Base-by-base conservation (phyloP, 2,329 filamentous ascomycete genomes). In the Hypoxylon sp. region DNA sequence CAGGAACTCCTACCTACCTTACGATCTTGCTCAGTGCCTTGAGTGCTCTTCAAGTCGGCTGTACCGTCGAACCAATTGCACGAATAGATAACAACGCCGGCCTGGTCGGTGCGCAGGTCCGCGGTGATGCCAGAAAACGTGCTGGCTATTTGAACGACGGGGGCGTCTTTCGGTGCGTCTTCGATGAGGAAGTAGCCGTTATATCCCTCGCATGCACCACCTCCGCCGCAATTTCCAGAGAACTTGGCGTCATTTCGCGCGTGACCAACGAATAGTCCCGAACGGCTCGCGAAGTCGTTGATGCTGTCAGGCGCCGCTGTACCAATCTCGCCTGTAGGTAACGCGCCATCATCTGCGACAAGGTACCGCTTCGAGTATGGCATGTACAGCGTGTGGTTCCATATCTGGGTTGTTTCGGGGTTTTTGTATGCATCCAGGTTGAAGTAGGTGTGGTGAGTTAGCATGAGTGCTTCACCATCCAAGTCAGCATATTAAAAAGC, bases 61-160 rank as follows among this genome's bases (percentile, higher is more conserved):
- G 68, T 69, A 17, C 76, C 76, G 51, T 77, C 75, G 66, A 77
- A 76, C 76, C 77, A 80, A 49, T 75, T 75, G 73, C 88, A 91
- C 35, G 81, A 81, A 71, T 90, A 91, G 53, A 91, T 76, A 65
- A 90, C 86, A 57, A 89, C 75, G 3, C 87, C 87, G 13, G 80
- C 76, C 72, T 90, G 88, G 65, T 90, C 86, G 2, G 86, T 87
- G 57, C 78, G 81, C 57, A 91, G 76, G 43, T 90, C 86, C 30
- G 90, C 73, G 65, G 80, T 81, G 69, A 91, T 89, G 7, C 88
- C 88, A 19, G 55, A 59, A 25, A 47, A 56, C 42, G 76, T 75
- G 58, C 82, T 84, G 2, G 81, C 82, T 29, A 90, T 70, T 11
- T 78, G 79, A 9, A 86, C 76, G 4, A 78, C 74, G 2, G 70